Conservation (phyloP, 176 grass and related monocot species). For the Tuctoria greenei region DNA sequence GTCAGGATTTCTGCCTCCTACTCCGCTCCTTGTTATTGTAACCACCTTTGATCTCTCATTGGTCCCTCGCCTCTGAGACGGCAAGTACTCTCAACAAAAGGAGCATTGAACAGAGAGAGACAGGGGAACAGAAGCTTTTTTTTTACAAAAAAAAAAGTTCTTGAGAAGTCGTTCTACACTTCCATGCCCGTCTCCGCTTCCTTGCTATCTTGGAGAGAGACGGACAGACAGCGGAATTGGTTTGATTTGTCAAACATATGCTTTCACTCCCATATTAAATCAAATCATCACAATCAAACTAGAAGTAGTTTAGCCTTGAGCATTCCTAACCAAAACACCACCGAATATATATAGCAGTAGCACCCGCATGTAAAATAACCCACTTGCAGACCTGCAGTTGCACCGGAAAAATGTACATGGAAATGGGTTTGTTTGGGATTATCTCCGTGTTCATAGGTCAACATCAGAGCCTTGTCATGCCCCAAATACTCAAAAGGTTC, state of each 20-base stretch:
- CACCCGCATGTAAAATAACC: not conserved
- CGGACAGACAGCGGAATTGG: not conserved
- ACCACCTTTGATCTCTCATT: constrained; percentile 69
- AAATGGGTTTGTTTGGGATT: constrained; percentile 57
- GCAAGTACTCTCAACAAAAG: constrained; percentile 76
- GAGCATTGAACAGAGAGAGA: constrained; percentile 58
- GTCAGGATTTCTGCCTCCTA: constrained; percentile 58
- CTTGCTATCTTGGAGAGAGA: constrained; percentile 5
- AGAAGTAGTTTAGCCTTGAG: constrained; percentile 24
- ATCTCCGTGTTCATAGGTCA: constrained; percentile 52
- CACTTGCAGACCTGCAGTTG: not conserved
- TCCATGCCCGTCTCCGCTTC: constrained; percentile 19
- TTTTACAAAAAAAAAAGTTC: not conserved
- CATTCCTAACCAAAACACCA: constrained; percentile 42
- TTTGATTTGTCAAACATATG: constrained; percentile 45
- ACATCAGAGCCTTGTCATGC: constrained; percentile 58
- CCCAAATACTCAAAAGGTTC: constrained; percentile 50
- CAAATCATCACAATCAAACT: constrained; percentile 19
- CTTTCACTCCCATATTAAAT: constrained; percentile 20
- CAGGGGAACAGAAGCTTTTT: constrained; percentile 34
- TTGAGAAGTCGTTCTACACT: constrained; percentile 50
- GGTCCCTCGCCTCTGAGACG: constrained; percentile 71
- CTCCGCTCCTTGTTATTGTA: constrained; percentile 57
- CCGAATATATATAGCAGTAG: constrained; percentile 16
- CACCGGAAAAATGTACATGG: not conserved